These are phyloP conservation scores for Solanum lycopersicoides DNA, from an alignment of 257 asterid species.

Conservation along the genomic window DNA sequence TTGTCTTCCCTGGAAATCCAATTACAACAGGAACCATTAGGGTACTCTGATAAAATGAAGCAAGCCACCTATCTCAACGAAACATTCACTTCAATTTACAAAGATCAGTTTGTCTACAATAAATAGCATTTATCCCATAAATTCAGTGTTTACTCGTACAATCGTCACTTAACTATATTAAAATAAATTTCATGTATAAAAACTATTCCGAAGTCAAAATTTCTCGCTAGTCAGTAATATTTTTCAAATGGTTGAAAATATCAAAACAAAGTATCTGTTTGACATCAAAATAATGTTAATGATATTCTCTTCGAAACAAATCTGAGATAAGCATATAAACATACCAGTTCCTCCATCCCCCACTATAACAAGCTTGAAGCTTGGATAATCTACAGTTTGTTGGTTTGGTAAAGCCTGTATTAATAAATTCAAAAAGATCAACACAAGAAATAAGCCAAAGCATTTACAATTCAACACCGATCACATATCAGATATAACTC, in stretches of 20 bases:
- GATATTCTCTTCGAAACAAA: background rate
- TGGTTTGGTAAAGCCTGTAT: conserved; percentile 56
- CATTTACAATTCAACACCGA: background rate
- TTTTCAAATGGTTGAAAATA: background rate
- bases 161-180: background rate
- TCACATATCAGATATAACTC: background rate
- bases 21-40: background rate
- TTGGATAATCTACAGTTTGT: conserved; percentile 67
- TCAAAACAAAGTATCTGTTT: background rate
- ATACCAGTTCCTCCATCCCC: conserved; percentile 80
- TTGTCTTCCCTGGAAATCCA: conserved; percentile 52
- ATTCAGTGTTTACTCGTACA: background rate
- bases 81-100: background rate
- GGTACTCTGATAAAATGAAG: conserved; percentile 22
- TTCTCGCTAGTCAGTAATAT: background rate
- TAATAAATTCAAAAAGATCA: background rate
- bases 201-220: background rate
- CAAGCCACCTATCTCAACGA: background rate
- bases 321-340: background rate
- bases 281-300: background rate
- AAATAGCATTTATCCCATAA: background rate
- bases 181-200: background rate
- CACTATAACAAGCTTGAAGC: conserved; percentile 76
- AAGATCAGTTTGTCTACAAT: background rate
- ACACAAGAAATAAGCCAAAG: background rate